Evolutionary conservation across 2,329 filamentous ascomycete genomes (phyloP), one percentile per base, ranked within the genome.

Genomic region (Hypoxylon sp.): DNA sequence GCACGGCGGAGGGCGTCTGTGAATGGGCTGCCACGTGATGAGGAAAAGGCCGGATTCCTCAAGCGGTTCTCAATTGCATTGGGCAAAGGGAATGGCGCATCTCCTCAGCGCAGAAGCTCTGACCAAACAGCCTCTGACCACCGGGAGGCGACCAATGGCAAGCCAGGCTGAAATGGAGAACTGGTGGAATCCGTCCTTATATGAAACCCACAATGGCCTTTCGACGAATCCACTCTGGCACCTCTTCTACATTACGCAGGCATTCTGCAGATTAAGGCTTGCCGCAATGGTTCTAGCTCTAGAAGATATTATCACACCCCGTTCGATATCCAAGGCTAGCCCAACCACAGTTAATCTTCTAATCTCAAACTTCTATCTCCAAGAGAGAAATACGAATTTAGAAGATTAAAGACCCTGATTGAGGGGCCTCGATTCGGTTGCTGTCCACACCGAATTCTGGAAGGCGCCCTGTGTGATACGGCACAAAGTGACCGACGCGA

Each of bases 61-160:
- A 73, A 71, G 56, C 73, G 68, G 45, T 46, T 75, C 3, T 74
- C 72, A 3, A 54, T 70, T 18, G 71, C 57, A 8, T 49, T 74
- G 33, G 62, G 57, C 16, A 73, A 71, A 65, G 61, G 66, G 4
- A 67, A 63, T 26, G 38, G 12, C 28, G 44, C 57, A 8, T 45
- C 45, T 40, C 63, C 56, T 9, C 61, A 64, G 11, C 65, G 71
- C 61, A 71, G 55, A 57, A 59, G 58, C 38, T 70, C 71, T 4
- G 67, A 73, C 12, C 61, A 50, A 26, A 44, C 68, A n/a, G 58
- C 50, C n/a, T 57, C 61, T 16, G 70, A 75, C 30, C 72, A 73
- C 46, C 64, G 64, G 7, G 71, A 72, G 51, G 63, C 68, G 3
- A 71, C 67, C 45, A 62, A 55, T 30, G 61, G 62, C 20, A 66